Percentiles rank a stretch among this genome's conserved stretches.
Conservation (phyloP, 2,329 filamentous ascomycete genomes). For the Monilinia fructigena region DNA sequence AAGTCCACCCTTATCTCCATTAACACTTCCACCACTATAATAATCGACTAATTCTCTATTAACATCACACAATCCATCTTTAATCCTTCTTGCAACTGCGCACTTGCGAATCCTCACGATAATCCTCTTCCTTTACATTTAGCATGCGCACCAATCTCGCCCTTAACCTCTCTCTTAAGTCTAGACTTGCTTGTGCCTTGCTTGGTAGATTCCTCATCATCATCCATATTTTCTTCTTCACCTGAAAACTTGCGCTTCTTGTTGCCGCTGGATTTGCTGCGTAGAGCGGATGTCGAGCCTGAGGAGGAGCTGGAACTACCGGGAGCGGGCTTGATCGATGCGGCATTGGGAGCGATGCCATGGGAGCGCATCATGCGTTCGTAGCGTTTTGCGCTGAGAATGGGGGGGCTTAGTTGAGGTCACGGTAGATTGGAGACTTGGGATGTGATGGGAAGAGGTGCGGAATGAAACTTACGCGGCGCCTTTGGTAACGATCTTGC, state of each 20-base stretch:
- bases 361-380: conserved; percentile 63
- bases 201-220: conserved; percentile 28
- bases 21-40: conserved; percentile 6
- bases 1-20: neutral
- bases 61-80: conserved; percentile 3
- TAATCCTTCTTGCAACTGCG: neutral
- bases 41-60: conserved; percentile 11
- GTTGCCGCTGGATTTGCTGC: neutral
- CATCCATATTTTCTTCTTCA: conserved; percentile 29
- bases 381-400: conserved; percentile 62
- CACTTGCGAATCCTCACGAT: neutral
- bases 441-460: too few species aligned
- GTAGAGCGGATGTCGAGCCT: conserved; percentile 12
- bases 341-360: conserved; percentile 44
- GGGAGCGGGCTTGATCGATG: conserved; percentile 31
- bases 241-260: conserved; percentile 36
- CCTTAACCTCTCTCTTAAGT: conserved; percentile 6
- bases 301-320: conserved; percentile 24
- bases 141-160: neutral
- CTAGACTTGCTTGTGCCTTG: conserved; percentile 23
- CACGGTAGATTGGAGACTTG: neutral
- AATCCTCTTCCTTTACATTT: conserved; percentile 1
- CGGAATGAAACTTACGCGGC: conserved; percentile 60
- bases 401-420: neutral
- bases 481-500: conserved; percentile 61